Base-by-base conservation (phyloP, 2,329 filamentous ascomycete species). In the Monosporascus sp. region DNA sequence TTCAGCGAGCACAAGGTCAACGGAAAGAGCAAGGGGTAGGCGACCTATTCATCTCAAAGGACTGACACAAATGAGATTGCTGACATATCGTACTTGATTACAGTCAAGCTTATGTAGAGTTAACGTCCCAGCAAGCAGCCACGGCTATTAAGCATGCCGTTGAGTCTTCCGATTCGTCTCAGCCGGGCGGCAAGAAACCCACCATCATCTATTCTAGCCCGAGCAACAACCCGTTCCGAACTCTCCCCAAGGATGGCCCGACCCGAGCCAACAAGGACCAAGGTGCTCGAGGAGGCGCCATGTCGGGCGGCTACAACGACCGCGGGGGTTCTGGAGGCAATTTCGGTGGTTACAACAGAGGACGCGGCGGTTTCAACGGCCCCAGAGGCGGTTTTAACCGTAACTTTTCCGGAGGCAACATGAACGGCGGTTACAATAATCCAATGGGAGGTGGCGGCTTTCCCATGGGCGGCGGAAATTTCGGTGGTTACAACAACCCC, bases 1-100 rank as follows among this genome's bases (percentile, higher is more conserved):
- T 99, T 97, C 70, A 97, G 91, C 65, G 94, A 99, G 70, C 94
- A 97, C 73, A 99, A 99, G 70, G 92, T 97, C 48, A 99, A 99
- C 62, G 94, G 94, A 62, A 99, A 99, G 76, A 96, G 91, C 73
- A 97, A 97, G 76, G 93, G 94, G 92, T 96, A 79, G 59, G 85
- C 72, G 20, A 17, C 16, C 36, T 44, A 36, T n/a, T 14, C 36
- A 36, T 20, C 3, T 9, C 16, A 6, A 50, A 41, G 19, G 26
- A 20, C n/a, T 16, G 20, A 24, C 17, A 24, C 19, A 20, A 43
- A 14, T 3, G 17, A 27, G 43, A 22, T 27, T 48, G 38, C 19
- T 49, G 27, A 27, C 43, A 17, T 46, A 5, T 27, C 17, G 43
- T 31, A 17, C 43, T 17, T 11, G 20, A 36, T 48, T 43, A 46